These are phyloP conservation scores for Diplodia corticola DNA, from an alignment of 2,329 filamentous ascomycete genomes.

Conservation along the genomic window DNA sequence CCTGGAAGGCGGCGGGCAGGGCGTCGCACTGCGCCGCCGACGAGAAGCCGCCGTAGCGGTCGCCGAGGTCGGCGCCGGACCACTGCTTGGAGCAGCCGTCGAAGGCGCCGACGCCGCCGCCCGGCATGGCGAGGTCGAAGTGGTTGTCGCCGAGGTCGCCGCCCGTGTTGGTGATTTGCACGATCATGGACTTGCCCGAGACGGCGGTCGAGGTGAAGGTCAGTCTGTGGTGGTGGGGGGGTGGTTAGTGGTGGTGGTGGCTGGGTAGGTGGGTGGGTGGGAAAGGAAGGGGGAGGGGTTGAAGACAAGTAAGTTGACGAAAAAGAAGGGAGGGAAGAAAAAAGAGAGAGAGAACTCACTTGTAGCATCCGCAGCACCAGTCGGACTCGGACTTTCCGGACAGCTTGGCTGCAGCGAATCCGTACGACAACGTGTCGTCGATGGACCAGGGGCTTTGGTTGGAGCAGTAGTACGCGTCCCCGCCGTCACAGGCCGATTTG, in stretches of 20 bases:
- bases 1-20: conserved; percentile 57
- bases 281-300: too few relatives aligned
- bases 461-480: conserved; percentile 60
- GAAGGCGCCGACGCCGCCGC: conserved; percentile 59
- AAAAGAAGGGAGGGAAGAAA: too few relatives aligned
- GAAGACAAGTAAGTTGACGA: neutral
- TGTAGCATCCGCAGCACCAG: conserved; percentile 65
- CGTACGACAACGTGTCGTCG: conserved; percentile 57
- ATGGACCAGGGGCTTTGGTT: conserved; percentile 62
- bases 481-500: conserved; percentile 55
- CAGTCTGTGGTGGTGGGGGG: conserved; percentile 34
- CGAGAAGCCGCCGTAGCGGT: conserved; percentile 59
- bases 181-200: conserved; percentile 61
- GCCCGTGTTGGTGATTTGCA: conserved; percentile 63
- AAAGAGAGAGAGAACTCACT: conserved; percentile 32
- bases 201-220: conserved; percentile 58
- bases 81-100: conserved; percentile 55
- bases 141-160: conserved; percentile 58
- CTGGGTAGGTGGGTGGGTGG: too few relatives aligned
- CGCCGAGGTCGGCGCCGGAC: conserved; percentile 54
- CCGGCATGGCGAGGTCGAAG: conserved; percentile 56
- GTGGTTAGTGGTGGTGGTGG: neutral
- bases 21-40: conserved; percentile 53
- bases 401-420: conserved; percentile 62
- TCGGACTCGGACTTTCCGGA: conserved; percentile 54